Base-by-base conservation (phyloP, 305 asterid species). In the Stenogyne calaminthoides region DNA sequence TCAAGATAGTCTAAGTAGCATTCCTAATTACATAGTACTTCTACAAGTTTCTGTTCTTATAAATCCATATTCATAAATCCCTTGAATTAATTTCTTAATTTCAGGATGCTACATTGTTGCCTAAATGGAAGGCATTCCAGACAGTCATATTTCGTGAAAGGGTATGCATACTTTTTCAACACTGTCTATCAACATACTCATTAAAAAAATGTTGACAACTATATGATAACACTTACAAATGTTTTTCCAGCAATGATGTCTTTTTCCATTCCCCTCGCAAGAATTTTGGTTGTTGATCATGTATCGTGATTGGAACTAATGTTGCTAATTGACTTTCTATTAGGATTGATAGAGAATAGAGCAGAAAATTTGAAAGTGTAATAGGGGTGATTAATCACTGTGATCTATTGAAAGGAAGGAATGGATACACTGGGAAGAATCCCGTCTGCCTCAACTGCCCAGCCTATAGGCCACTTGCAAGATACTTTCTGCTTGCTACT, bases 111-210 rank as follows among this genome's bases (percentile, higher is more conserved):
- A 68, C 36, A 7, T 70, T 95, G 57, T 80, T 79, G 74, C 92
- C 99, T 63, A 90, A 88, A 51, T 95, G 99, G 99, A 92, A 85
- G 80, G 97, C 97, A 69, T 86, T 91, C 80, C 94, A 85, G 84
- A 90, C 99, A 6, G 68, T 90, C 70, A 90, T 95, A 85, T 95
- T 87, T 88, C 97, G 92, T 64, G 94, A 85, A 73, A 80, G 74
- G 88, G 99, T 91, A 76, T 58, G 36, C 56, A 4, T 36, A 9
- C 39, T 49, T 54, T 16, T 39, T 18, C 46, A 7, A 44, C 56
- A 42, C 32, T 65, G 36, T 72, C 63, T 60, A 27, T 72, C 47
- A 2, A 46, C 80, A 58, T 73, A 65, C 68, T 40, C 36, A 69
- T 71, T 14, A 39, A 64, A 15, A 12, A n/a, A 40, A 39, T 52